Evolutionary conservation across 1,284 basidiomycete genomes (phyloP).

Genomic region (Apiotrichum veenhuisii): DNA sequence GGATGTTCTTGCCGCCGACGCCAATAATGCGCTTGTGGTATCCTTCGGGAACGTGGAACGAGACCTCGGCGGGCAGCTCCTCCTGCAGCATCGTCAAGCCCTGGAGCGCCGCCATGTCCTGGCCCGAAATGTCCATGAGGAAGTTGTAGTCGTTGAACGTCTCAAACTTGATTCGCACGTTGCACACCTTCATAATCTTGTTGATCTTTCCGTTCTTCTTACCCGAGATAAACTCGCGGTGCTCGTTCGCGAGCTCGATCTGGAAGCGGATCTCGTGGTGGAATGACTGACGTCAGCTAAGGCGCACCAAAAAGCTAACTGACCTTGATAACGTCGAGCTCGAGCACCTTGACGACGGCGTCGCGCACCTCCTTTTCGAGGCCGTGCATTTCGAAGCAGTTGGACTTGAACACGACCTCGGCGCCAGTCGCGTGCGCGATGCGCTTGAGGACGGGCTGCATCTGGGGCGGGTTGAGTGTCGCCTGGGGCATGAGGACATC

Average conservation of each 20-base stretch:
- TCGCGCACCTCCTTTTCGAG: slow-evolving; percentile 85
- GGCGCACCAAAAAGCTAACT: slow-evolving; percentile 1
- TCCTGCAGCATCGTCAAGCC: slow-evolving; percentile 89
- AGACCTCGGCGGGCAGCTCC: slow-evolving; percentile 96
- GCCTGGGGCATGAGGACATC: slow-evolving; percentile 77
- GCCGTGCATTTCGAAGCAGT: slow-evolving; percentile 98
- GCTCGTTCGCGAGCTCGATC: slow-evolving; percentile 95
- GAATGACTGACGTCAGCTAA: slow-evolving; percentile 53
- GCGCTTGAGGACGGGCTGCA: slow-evolving; percentile 79
- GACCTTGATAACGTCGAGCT: slow-evolving; percentile 86
- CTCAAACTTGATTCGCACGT: slow-evolving; percentile 98
- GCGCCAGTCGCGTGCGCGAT: slow-evolving; percentile 84
- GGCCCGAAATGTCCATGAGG: slow-evolving; percentile 87
- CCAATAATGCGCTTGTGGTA: slow-evolving; percentile 99
- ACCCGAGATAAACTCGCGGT: slow-evolving; percentile 95
- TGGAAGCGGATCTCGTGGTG: slow-evolving; percentile 98
- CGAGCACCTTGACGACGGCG: slow-evolving; percentile 80
- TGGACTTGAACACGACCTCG: slow-evolving; percentile 94
- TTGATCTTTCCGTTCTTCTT: slow-evolving; percentile 99
- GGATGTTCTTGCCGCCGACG: slow-evolving; percentile 96
- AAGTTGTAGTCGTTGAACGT: slow-evolving; percentile 98
- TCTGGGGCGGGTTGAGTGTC: slow-evolving; percentile 75
- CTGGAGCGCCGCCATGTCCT: slow-evolving; percentile 74
- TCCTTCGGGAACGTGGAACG: slow-evolving; percentile 96
- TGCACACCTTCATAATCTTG: slow-evolving; percentile 94